Conservation (phyloP, 257 asterid genomes). For the Penstemon newberryi region DNA sequence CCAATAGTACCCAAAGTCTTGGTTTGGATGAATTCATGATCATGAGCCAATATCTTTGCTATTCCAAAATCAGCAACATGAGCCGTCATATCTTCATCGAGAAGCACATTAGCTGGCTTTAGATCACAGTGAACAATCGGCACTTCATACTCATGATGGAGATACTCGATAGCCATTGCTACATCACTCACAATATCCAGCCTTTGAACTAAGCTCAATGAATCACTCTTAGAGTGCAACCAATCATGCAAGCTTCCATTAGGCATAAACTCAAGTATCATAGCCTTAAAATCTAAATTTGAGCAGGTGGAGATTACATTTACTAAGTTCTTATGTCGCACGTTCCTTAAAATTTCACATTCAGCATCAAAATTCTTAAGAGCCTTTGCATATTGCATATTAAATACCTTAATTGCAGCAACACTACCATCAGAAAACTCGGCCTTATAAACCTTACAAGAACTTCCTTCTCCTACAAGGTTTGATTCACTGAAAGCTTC, state of each 20-base stretch:
- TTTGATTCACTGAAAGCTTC: slow-evolving; percentile 28
- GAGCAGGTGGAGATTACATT: slow-evolving; percentile 45
- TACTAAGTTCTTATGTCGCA: slow-evolving; percentile 44
- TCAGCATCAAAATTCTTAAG: slow-evolving; percentile 38
- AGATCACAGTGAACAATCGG: slow-evolving; percentile 50
- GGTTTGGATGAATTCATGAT: slow-evolving; percentile 30
- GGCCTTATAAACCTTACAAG: slow-evolving; percentile 34
- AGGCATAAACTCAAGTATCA: slow-evolving; percentile 47
- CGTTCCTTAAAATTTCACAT: slow-evolving; percentile 41
- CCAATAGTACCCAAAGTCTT: slow-evolving; percentile 49
- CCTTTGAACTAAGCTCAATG: slow-evolving; percentile 35
- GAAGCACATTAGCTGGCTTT: slow-evolving; percentile 50
- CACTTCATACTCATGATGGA: slow-evolving; percentile 39
- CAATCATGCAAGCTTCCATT: slow-evolving; percentile 42
- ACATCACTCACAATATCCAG: slow-evolving; percentile 36
- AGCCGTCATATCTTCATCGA: slow-evolving; percentile 45
- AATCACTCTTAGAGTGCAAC: slow-evolving; percentile 28
- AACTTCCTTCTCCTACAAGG: slow-evolving; percentile 40
- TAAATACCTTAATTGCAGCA: slow-evolving; percentile 42
- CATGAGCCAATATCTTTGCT: slow-evolving; percentile 39
- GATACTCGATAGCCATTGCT: slow-evolving; percentile 45
- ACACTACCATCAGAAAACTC: slow-evolving; percentile 26
- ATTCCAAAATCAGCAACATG: slow-evolving; percentile 53
- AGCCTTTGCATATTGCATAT: slow-evolving; percentile 27
- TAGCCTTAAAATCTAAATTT: slow-evolving; percentile 45